Conservation (phyloP, 2,329 filamentous ascomycete genomes). For the Claviceps sp. region DNA sequence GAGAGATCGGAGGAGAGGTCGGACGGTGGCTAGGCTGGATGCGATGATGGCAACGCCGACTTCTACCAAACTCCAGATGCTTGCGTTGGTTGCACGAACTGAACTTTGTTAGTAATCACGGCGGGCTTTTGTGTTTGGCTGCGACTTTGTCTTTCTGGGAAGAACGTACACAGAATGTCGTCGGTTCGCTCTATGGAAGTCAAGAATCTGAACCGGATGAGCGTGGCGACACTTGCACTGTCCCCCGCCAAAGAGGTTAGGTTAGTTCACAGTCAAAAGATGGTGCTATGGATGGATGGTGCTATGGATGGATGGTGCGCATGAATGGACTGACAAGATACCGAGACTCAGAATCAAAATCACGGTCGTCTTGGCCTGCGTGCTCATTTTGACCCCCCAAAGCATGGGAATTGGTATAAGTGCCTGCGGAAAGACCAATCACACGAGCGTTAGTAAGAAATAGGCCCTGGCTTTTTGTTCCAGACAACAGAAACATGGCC, state of each 20-base stretch:
- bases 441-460: not conserved
- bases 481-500: not conserved
- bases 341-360: conserved; percentile 35
- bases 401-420: conserved; percentile 40
- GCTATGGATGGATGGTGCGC: conserved; percentile 5
- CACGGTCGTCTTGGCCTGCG: conserved; percentile 37
- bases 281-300: not conserved
- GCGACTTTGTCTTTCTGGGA: not conserved
- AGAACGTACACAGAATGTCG: conserved; percentile 34
- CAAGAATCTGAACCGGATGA: conserved; percentile 37
- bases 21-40: conserved; percentile 39
- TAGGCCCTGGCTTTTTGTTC: not conserved
- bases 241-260: not conserved
- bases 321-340: conserved; percentile 23
- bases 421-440: conserved; percentile 19
- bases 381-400: conserved; percentile 40
- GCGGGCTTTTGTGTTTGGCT: not conserved
- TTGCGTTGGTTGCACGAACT: conserved; percentile 37
- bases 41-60: conserved; percentile 42
- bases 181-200: conserved; percentile 28
- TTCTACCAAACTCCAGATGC: conserved; percentile 45
- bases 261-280: not conserved
- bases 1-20: conserved; percentile 37
- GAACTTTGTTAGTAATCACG: conserved; percentile 7
- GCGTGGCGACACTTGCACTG: conserved; percentile 40